Percentiles rank a stretch among this genome's conserved stretches.
Evolutionary conservation across 768 basidiomycete genomes (phyloP).

Genomic region (Lentinula lateritia): DNA sequence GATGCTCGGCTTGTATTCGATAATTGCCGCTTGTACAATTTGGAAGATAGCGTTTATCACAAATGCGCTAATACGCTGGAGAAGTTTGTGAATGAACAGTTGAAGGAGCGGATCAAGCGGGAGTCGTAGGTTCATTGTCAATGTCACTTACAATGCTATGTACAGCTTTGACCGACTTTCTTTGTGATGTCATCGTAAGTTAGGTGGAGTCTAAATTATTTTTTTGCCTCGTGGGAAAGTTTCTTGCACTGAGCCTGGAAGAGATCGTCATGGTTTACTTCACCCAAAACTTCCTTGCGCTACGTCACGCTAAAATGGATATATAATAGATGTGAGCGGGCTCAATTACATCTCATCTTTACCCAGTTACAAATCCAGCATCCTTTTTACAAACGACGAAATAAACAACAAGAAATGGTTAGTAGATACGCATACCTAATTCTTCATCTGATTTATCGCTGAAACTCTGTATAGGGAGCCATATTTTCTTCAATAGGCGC

Average conservation of each 20-base stretch:
- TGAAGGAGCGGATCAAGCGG: slow-evolving; percentile 27
- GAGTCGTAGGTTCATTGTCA: slow-evolving; percentile 5
- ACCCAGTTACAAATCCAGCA: not conserved
- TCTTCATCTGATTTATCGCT: not conserved
- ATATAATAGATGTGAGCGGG: not conserved
- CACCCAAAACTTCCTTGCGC: not conserved
- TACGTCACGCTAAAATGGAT: no score
- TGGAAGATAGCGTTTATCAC: slow-evolving; percentile 70
- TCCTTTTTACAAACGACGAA: not conserved
- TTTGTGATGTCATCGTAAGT: not conserved
- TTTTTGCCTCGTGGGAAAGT: not conserved
- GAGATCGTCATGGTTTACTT: not conserved
- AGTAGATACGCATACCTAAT: no score
- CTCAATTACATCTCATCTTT: not conserved
- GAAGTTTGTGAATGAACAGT: slow-evolving; percentile 59
- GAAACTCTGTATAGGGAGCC: slow-evolving; percentile 38
- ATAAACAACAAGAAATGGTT: no score
- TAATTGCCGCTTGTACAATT: slow-evolving; percentile 88
- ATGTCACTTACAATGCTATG: not conserved
- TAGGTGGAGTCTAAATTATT: not conserved
- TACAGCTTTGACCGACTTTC: not conserved
- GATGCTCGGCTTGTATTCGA: slow-evolving; percentile 85
- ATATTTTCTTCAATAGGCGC: slow-evolving; percentile 61
- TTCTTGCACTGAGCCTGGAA: not conserved
- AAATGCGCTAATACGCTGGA: slow-evolving; percentile 85